phyloP scores from a whole-genome alignment of 176 grass and related monocot species.

The Aegilops bicornis region DNA sequence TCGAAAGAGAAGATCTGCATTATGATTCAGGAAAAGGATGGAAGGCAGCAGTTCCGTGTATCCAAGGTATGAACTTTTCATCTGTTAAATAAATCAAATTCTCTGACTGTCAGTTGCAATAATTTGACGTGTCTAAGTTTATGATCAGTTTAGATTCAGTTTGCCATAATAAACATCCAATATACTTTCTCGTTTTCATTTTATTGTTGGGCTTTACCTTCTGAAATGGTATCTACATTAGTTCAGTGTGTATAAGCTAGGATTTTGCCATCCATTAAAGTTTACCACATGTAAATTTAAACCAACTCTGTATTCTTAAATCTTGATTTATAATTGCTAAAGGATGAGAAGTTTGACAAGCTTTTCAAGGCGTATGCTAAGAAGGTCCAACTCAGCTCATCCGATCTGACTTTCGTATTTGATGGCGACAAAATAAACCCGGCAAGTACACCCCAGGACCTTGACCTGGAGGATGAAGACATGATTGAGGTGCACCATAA shows the following conservation, averaged over 20 bases:
- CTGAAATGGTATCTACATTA: background rate
- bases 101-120: background rate
- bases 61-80: slow-evolving; percentile 47
- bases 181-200: slow-evolving; percentile 17
- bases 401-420: slow-evolving; percentile 60
- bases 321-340: slow-evolving; percentile 18
- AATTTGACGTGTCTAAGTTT: background rate
- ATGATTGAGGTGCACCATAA: slow-evolving; percentile 80
- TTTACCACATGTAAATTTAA: background rate
- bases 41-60: slow-evolving; percentile 56
- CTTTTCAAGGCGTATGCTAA: slow-evolving; percentile 77
- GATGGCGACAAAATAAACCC: slow-evolving; percentile 71
- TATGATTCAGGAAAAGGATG: slow-evolving; percentile 73
- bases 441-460: slow-evolving; percentile 54
- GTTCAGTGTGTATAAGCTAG: background rate
- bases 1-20: slow-evolving; percentile 64
- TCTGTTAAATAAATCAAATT: background rate
- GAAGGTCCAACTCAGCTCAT: slow-evolving; percentile 52
- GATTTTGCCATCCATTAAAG: background rate
- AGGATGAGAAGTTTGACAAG: slow-evolving; percentile 89
- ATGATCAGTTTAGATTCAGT: background rate
- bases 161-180: background rate
- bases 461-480: slow-evolving; percentile 77
- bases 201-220: background rate
- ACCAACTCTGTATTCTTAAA: background rate